These are phyloP conservation scores for Entomortierella lignicola DNA, from an alignment of 192 early-diverging fungal genomes.

Conservation along the genomic window DNA sequence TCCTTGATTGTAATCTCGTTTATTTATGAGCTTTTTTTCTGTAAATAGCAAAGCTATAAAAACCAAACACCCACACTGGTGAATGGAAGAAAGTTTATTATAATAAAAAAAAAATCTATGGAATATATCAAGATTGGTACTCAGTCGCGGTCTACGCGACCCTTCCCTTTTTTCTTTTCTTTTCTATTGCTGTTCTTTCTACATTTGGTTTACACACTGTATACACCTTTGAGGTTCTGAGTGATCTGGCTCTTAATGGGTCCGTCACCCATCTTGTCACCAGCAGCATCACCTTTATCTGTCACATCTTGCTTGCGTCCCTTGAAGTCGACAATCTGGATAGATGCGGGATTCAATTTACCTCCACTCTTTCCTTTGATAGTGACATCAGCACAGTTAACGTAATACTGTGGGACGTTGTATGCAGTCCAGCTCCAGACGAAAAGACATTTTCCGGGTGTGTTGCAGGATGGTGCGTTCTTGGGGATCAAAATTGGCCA, in stretches of 20 bases:
- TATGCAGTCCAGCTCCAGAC: constrained; percentile 71
- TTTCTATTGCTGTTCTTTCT: no score
- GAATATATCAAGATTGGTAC: no score
- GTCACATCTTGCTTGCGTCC: constrained; percentile 1
- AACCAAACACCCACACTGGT: no score
- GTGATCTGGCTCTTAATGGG: constrained; percentile 6
- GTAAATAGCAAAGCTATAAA: no score
- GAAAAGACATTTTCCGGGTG: constrained; percentile 45
- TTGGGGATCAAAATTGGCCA: constrained; percentile 57
- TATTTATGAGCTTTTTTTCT: no score
- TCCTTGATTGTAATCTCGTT: no score
- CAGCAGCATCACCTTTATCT: constrained; percentile 15
- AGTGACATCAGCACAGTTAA: constrained; percentile 78
- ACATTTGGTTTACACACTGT: neutral
- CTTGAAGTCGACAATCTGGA: constrained; percentile 23
- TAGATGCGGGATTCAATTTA: constrained; percentile 21
- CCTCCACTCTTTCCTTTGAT: constrained; percentile 54
- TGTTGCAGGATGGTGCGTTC: constrained; percentile 38
- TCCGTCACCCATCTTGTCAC: constrained; percentile 27
- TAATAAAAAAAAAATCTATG: no score
- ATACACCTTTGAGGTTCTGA: neutral
- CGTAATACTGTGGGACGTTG: constrained; percentile 80
- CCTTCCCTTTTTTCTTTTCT: no score
- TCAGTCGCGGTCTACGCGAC: no score
- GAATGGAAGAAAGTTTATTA: no score